A percentile compares a stretch with the other conserved stretches of the same genome.
These are phyloP conservation scores for Artemisia tridentata DNA, from an alignment of 129 eudicot genomes.

Conservation along the genomic window DNA sequence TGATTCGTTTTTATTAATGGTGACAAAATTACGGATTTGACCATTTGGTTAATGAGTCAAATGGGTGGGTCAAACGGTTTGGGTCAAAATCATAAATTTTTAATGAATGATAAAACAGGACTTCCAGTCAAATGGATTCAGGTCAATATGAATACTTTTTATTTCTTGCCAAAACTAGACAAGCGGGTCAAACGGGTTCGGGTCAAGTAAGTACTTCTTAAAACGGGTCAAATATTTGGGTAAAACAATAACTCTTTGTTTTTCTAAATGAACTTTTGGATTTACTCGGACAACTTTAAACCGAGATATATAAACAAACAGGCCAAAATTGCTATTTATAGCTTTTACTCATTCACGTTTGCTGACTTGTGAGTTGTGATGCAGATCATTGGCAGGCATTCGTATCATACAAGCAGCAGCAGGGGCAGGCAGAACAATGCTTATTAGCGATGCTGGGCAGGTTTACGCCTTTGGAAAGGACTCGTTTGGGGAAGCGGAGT, in stretches of 20 bases:
- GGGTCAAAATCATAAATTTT: too few relatives aligned
- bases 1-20: background rate
- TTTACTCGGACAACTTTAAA: background rate
- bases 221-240: too few relatives aligned
- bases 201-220: too few relatives aligned
- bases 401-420: slow-evolving; percentile 95
- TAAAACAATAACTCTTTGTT: too few relatives aligned
- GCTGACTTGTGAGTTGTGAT: slow-evolving; percentile 8
- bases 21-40: background rate
- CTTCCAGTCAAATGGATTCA: too few relatives aligned
- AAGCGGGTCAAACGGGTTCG: too few relatives aligned
- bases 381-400: slow-evolving; percentile 78
- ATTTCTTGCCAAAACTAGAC: too few relatives aligned
- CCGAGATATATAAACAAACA: background rate
- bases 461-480: slow-evolving; percentile 94
- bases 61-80: background rate
- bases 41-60: background rate
- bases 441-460: slow-evolving; percentile 73
- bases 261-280: too few relatives aligned
- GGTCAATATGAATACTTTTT: too few relatives aligned
- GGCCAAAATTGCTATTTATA: background rate
- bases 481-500: slow-evolving; percentile 87
- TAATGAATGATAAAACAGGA: too few relatives aligned
- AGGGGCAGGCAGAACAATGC: slow-evolving; percentile 93
- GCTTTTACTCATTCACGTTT: background rate